Evolutionary conservation across 768 basidiomycete genomes (phyloP).

Genomic region (Russula dissimulans): DNA sequence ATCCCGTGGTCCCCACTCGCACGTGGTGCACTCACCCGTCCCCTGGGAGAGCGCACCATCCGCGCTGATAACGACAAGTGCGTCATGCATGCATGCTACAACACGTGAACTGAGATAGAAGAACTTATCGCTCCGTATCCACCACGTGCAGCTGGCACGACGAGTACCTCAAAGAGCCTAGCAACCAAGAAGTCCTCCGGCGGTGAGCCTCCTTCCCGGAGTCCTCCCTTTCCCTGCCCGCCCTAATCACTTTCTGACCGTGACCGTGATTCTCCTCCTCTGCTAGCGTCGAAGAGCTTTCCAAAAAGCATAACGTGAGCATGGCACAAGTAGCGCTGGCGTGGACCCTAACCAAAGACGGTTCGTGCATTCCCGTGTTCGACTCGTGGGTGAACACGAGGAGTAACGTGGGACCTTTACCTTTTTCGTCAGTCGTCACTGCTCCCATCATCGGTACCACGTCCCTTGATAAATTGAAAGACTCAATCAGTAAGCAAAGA

Average conservation of each 20-base stretch:
- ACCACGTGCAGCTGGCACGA: conserved; percentile 1
- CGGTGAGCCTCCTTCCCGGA: not conserved
- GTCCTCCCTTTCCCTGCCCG: too few species aligned
- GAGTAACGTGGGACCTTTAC: not conserved
- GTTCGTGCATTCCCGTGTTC: conserved; percentile 13
- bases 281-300: conserved; percentile 27
- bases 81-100: conserved; percentile 13
- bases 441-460: conserved; percentile 33
- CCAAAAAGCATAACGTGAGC: conserved; percentile 27
- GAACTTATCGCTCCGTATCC: not conserved
- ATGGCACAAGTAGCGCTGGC: conserved; percentile 35
- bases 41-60: conserved; percentile 18
- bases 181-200: conserved; percentile 6
- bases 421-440: conserved; percentile 15
- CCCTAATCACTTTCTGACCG: too few species aligned
- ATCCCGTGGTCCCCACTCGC: conserved; percentile 36
- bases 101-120: too few species aligned
- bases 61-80: conserved; percentile 22
- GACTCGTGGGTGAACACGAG: not conserved
- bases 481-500: conserved; percentile 23
- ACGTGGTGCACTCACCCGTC: conserved; percentile 23
- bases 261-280: not conserved
- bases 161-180: conserved; percentile 3
- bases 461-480: conserved; percentile 26
- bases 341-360: conserved; percentile 26